A percentile compares a stretch with the other conserved stretches of the same genome.
Evolutionary conservation across 2,329 filamentous ascomycete genomes (phyloP).

Genomic region (Plenodomus lindquistii): DNA sequence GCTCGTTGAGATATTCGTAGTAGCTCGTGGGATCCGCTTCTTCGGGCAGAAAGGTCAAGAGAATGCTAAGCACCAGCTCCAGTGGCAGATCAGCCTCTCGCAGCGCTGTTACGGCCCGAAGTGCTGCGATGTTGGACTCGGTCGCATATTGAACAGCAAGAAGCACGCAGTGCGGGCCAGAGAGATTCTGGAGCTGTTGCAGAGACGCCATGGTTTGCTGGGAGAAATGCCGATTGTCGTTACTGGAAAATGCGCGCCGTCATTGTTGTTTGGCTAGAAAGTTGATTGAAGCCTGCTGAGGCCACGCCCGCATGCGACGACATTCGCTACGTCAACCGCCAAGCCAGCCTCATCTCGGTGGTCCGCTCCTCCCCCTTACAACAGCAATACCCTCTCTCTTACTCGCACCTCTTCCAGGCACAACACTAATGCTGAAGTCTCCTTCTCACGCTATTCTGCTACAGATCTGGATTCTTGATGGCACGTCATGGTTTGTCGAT

Average conservation of each 20-base stretch:
- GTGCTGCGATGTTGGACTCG: constrained; percentile 64
- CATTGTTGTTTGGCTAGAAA: constrained; percentile 2
- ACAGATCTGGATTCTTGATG: too few relatives aligned
- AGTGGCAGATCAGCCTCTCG: constrained; percentile 63
- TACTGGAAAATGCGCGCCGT: neutral
- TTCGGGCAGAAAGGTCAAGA: constrained; percentile 79
- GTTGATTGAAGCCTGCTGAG: constrained; percentile 5
- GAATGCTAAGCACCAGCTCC: constrained; percentile 69
- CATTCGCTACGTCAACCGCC: constrained; percentile 23
- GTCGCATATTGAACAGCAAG: constrained; percentile 72
- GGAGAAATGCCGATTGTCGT: neutral
- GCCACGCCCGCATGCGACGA: constrained; percentile 14
- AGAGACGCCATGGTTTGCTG: constrained; percentile 27
- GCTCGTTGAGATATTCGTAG: constrained; percentile 61
- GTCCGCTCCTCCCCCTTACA: constrained; percentile 4
- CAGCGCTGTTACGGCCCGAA: constrained; percentile 63
- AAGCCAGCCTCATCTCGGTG: constrained; percentile 15
- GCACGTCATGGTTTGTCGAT: too few relatives aligned
- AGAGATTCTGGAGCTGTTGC: constrained; percentile 50
- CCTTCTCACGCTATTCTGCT: too few relatives aligned
- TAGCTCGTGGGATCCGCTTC: constrained; percentile 67
- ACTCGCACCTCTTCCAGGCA: neutral
- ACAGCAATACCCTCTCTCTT: neutral
- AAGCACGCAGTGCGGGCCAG: constrained; percentile 70
- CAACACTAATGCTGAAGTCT: neutral